Conservation (phyloP, 2,329 filamentous ascomycete species). For the Nothomitra cinnamomea region DNA sequence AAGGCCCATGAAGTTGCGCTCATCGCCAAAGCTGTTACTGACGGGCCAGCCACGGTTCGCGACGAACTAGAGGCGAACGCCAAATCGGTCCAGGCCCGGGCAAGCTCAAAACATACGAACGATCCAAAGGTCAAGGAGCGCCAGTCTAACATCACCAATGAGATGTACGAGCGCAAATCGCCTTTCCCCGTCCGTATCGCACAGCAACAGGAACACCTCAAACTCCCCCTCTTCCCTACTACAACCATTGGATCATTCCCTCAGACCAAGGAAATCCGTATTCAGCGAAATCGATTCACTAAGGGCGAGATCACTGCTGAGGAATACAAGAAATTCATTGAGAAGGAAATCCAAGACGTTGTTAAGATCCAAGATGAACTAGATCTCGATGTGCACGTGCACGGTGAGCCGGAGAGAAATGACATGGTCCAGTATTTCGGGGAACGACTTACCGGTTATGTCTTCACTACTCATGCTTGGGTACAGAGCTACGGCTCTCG, state of each 20-base stretch:
- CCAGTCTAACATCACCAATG: slow-evolving; percentile 67
- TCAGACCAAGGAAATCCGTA: slow-evolving; percentile 96
- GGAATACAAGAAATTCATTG: slow-evolving; percentile 97
- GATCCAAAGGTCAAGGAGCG: slow-evolving; percentile 94
- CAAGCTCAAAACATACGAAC: slow-evolving; percentile 89
- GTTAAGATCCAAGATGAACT: slow-evolving; percentile 98
- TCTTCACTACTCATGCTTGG: slow-evolving; percentile 98
- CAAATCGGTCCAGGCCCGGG: slow-evolving; percentile 80
- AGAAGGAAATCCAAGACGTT: slow-evolving; percentile 93
- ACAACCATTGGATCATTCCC: slow-evolving; percentile 99
- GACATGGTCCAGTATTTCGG: slow-evolving; percentile 99
- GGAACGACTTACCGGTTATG: slow-evolving; percentile 89
- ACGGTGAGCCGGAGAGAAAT: slow-evolving; percentile 98
- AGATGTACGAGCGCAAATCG: slow-evolving; percentile 86
- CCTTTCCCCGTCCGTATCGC: slow-evolving; percentile 71
- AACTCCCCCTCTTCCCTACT: slow-evolving; percentile 91
- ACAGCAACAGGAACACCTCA: slow-evolving; percentile 81
- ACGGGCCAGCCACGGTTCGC: slow-evolving; percentile 72
- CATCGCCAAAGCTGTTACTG: slow-evolving; percentile 93
- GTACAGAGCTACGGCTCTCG: slow-evolving; percentile 97
- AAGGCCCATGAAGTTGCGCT: slow-evolving; percentile 81
- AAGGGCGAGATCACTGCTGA: slow-evolving; percentile 88
- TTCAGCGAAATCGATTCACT: slow-evolving; percentile 94
- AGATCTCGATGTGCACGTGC: slow-evolving; percentile 88
- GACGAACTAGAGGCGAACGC: slow-evolving; percentile 92